Percentiles rank a stretch among this genome's conserved stretches.
Conservation (phyloP, 2,329 filamentous ascomycete genomes). For the Teratosphaeria pseudoeucalypti region DNA sequence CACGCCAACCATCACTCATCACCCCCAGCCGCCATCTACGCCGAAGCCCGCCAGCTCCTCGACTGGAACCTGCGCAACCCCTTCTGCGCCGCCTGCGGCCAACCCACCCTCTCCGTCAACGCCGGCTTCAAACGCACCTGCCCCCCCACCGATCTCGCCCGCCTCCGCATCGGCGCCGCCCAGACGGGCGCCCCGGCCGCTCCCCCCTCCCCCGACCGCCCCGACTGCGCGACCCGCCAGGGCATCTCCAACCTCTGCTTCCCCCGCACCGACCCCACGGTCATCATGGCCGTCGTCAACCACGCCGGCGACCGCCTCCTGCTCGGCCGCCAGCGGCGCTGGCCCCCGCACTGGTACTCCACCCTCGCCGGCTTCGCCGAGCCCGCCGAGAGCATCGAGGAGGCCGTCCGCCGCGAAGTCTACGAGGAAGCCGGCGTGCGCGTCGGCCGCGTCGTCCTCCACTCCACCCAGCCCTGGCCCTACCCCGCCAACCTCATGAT, state of each 20-base stretch:
- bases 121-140: constrained; percentile 73
- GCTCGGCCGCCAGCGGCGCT: constrained; percentile 75
- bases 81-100: constrained; percentile 83
- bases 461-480: constrained; percentile 44
- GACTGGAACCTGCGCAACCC: constrained; percentile 94
- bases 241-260: constrained; percentile 86
- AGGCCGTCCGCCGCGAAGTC: constrained; percentile 41
- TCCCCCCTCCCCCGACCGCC: constrained; percentile 42
- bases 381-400: constrained; percentile 41
- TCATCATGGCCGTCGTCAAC: constrained; percentile 88
- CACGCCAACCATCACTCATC: not conserved
- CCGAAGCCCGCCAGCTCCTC: constrained; percentile 73
- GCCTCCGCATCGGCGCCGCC: constrained; percentile 7
- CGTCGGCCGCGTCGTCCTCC: constrained; percentile 41
- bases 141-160: constrained; percentile 55
- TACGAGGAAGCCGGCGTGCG: constrained; percentile 41
- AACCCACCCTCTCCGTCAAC: constrained; percentile 67
- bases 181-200: constrained; percentile 1
- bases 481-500: constrained; percentile 46
- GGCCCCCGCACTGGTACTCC: constrained; percentile 76
- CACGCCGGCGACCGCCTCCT: constrained; percentile 66
- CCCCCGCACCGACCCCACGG: constrained; percentile 84
- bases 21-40: constrained; percentile 71
- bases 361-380: constrained; percentile 56
- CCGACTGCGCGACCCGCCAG: constrained; percentile 67